Evolutionary conservation across 495 filamentous ascomycete genomes (phyloP).

Genomic region (Cercophora scortea): DNA sequence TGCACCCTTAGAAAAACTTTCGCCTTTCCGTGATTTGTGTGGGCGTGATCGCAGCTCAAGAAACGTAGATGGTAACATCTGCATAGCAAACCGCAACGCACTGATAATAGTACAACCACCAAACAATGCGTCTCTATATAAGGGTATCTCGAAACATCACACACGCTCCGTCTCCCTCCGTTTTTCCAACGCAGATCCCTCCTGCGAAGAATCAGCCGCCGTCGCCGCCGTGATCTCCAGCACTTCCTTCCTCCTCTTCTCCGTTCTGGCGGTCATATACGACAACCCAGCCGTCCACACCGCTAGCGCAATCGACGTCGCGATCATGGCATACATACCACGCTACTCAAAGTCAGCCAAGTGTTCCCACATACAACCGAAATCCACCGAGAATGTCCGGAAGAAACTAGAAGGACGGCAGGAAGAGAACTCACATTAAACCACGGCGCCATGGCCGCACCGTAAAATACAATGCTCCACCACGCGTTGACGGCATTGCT

Average conservation of each 20-base stretch:
- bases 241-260: slow-evolving; percentile 11
- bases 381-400: not conserved
- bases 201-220: not conserved
- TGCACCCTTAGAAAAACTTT: no score
- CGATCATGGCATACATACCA: slow-evolving; percentile 56
- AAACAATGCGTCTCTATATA: no score
- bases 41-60: no score
- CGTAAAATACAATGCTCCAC: slow-evolving; percentile 62
- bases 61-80: no score
- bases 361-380: not conserved
- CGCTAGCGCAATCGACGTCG: slow-evolving; percentile 39
- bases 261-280: slow-evolving; percentile 26
- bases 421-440: slow-evolving; percentile 37
- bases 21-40: no score
- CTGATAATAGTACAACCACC: no score
- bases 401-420: not conserved
- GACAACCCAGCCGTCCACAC: slow-evolving; percentile 43
- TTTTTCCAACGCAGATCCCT: not conserved
- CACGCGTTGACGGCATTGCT: slow-evolving; percentile 52
- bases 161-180: no score
- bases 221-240: not conserved
- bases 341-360: slow-evolving; percentile 19
- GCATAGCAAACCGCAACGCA: no score
- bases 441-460: slow-evolving; percentile 47
- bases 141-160: no score